A percentile compares a stretch with the other conserved stretches of the same genome.
Evolutionary conservation across 2,329 filamentous ascomycete species (phyloP).

Genomic region (Chaetomiaceae sp.): DNA sequence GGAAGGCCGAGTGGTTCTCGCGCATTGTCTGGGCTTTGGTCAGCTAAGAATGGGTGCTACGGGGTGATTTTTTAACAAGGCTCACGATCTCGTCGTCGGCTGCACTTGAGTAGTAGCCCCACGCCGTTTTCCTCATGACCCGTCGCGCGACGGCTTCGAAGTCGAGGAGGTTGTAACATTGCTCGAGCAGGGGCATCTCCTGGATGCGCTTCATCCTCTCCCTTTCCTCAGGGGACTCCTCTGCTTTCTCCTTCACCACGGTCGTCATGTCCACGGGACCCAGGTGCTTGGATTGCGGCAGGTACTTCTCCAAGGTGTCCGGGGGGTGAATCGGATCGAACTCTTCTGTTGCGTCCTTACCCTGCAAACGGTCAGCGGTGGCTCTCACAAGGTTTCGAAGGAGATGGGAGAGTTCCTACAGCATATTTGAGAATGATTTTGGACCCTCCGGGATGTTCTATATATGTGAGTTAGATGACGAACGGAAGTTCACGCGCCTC

Average conservation of each 20-base stretch:
- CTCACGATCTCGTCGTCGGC: slow-evolving; percentile 81
- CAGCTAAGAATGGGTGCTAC: no score
- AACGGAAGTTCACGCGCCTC: no score
- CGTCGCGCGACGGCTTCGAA: slow-evolving; percentile 88
- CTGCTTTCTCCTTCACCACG: slow-evolving; percentile 59
- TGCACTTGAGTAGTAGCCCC: slow-evolving; percentile 95
- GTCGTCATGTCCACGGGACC: slow-evolving; percentile 86
- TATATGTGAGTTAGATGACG: no score
- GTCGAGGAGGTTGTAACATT: slow-evolving; percentile 91
- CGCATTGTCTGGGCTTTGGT: slow-evolving; percentile 66
- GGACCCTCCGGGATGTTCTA: slow-evolving; percentile 82
- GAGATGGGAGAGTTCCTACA: slow-evolving; percentile 31
- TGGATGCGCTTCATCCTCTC: slow-evolving; percentile 68
- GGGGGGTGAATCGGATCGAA: slow-evolving; percentile 85
- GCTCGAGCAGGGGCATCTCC: slow-evolving; percentile 71
- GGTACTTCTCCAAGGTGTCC: slow-evolving; percentile 80
- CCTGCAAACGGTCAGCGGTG: slow-evolving; percentile 35
- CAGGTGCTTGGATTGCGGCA: slow-evolving; percentile 78
- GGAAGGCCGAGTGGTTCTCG: slow-evolving; percentile 92
- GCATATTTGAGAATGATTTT: slow-evolving; percentile 97
- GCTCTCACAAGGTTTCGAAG: not conserved
- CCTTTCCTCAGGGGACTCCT: slow-evolving; percentile 53
- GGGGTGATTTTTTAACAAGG: no score
- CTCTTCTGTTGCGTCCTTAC: slow-evolving; percentile 88
- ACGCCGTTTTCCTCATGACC: slow-evolving; percentile 93